Evolutionary conservation across 768 basidiomycete species (phyloP).

Genomic region (Trametes cinnabarina): DNA sequence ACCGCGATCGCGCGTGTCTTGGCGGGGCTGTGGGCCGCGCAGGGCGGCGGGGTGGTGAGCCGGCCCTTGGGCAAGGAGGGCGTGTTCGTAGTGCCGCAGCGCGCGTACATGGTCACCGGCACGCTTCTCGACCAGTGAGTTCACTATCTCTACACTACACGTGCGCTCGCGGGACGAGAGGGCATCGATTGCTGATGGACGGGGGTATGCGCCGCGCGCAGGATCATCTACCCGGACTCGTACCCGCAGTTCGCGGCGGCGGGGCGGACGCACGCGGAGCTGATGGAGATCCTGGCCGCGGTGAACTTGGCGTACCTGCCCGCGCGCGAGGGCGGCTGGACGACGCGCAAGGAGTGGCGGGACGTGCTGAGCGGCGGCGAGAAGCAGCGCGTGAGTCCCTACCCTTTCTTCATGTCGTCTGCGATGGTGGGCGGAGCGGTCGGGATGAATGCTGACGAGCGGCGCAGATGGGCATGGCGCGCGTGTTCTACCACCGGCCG

Average conservation of each 20-base stretch:
- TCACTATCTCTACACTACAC: background rate
- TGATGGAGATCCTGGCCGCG: slow-evolving; percentile 74
- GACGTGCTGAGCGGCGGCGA: slow-evolving; percentile 95
- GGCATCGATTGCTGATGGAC: background rate
- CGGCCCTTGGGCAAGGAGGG: slow-evolving; percentile 45
- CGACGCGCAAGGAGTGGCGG: slow-evolving; percentile 90
- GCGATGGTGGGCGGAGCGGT: background rate
- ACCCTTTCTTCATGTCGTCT: too few species aligned
- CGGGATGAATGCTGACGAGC: background rate
- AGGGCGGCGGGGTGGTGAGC: slow-evolving; percentile 32
- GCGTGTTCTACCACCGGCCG: slow-evolving; percentile 88
- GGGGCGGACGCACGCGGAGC: slow-evolving; percentile 62
- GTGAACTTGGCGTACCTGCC: slow-evolving; percentile 86
- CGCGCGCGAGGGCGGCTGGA: slow-evolving; percentile 85
- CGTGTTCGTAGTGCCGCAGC: slow-evolving; percentile 87
- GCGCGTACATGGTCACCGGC: slow-evolving; percentile 89
- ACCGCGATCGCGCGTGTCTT: slow-evolving; percentile 85
- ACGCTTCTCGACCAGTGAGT: slow-evolving; percentile 80
- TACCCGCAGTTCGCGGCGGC: slow-evolving; percentile 66
- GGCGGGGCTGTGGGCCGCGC: slow-evolving; percentile 83
- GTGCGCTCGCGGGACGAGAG: background rate
- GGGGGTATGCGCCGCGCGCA: slow-evolving; percentile 24
- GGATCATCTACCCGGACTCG: slow-evolving; percentile 87
- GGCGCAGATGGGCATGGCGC: slow-evolving; percentile 79
- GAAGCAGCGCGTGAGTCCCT: slow-evolving; percentile 76